Base-by-base conservation (phyloP, 2,329 filamentous ascomycete genomes). In the Neofusicoccum umdonicola region DNA sequence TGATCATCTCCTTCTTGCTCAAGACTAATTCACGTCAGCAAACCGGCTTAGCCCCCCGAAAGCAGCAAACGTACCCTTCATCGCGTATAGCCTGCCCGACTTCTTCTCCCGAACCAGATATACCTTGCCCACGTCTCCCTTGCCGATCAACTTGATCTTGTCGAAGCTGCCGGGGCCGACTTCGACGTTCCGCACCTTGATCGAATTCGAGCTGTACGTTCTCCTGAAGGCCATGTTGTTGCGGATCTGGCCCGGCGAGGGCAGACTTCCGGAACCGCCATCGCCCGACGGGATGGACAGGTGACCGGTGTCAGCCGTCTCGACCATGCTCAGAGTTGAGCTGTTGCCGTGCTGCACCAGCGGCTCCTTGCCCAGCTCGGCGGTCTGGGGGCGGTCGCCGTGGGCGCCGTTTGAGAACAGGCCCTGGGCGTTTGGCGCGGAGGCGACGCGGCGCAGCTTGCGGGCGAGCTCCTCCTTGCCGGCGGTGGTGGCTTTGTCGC, bases 1-100 rank as follows among this genome's bases (percentile, higher is more conserved):
- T 99, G 80, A 99, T 99, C 95, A 99, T 99, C 79, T 99, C 95
- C 83, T 98, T 97, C 81, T 99, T 99, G 85, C 93, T 98, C 78
- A 99, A 77, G 5, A 99, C 95, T 98, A 74, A 15, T 52, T 62
- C 60, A 37, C 57, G 69, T 79, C 68, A 80, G 75, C 51, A 61
- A 47, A 5, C n/a, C 27, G 19, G 45, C 64, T 27, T 50, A 11
- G 34, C 17, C 34, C 56, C n/a, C 52, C 27, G 17, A 48, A 15
- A 6, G 13, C 54, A 50, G 35, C 56, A 37, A 22, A 77, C 84
- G 70, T 77, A 97, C 94, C 94, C 81, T 99, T 99, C 95, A 99
- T 99, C 63, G 95, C 95, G 80, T 98, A 99, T 60, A 99, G 81
- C 69, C 95, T 87, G 71, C 88, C 89, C 73, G 93, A 97, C 86